Evolutionary conservation across 2,329 filamentous ascomycete species (phyloP).

Genomic region (Trichoderma guizhouense): DNA sequence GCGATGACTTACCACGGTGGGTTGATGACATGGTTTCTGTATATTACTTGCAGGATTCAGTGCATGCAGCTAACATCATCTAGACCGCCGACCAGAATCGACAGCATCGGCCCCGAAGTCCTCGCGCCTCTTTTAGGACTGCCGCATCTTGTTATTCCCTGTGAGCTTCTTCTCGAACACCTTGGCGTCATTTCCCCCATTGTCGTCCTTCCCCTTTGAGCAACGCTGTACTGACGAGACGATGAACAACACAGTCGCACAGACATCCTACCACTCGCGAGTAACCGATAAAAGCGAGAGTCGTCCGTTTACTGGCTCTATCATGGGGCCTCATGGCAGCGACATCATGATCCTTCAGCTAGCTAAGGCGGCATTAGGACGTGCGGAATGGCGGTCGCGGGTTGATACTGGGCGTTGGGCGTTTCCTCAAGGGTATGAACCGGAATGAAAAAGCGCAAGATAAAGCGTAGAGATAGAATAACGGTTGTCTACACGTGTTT

Average conservation of each 20-base stretch:
- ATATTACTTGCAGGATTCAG: conserved; percentile 12
- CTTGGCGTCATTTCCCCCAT: not conserved
- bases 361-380: conserved; percentile 29
- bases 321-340: conserved; percentile 29
- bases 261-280: conserved; percentile 29
- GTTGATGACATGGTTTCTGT: conserved; percentile 12
- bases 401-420: conserved; percentile 30
- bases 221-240: not conserved
- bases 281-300: conserved; percentile 30
- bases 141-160: conserved; percentile 34
- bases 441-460: not conserved
- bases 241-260: conserved; percentile 9
- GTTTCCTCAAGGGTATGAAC: conserved; percentile 26
- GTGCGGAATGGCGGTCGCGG: conserved; percentile 27
- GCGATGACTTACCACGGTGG: conserved; percentile 28
- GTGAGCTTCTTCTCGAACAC: conserved; percentile 27
- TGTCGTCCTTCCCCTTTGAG: not conserved
- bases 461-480: not conserved
- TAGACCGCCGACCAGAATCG: conserved; percentile 27
- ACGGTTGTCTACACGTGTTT: not conserved
- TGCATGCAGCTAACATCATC: conserved; percentile 10
- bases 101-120: conserved; percentile 28
- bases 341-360: conserved; percentile 29
- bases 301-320: conserved; percentile 30
- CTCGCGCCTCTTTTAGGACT: conserved; percentile 30